Base-by-base conservation (phyloP, 2,329 filamentous ascomycete species). In the Thelonectria olida region DNA sequence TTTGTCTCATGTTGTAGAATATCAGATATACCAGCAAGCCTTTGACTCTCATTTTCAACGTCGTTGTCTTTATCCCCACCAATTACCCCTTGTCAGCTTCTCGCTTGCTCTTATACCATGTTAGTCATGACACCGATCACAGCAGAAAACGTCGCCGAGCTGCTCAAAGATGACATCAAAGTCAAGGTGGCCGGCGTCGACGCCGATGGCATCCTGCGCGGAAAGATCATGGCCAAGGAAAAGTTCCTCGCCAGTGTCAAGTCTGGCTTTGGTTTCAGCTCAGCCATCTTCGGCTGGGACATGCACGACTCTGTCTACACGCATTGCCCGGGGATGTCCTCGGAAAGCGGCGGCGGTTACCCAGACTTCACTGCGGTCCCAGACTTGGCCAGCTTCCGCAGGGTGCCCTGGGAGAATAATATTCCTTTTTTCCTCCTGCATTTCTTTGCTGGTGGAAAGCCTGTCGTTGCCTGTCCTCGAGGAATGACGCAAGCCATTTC, bases 281-380 rank as follows among this genome's bases (percentile, higher is more conserved):
- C 90, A 13, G 91, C 93, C 58, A 86, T 94, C 68, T 95, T 94
- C 73, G 91, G 92, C 71, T 95, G 92, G 92, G 92, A 95, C 73
- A 94, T 94, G 90, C 92, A 95, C 73, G 92, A 96, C 71, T 83
- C 87, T 76, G 92, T 90, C 28, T 95, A 94, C 76, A 90, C 90
- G 75, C 85, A 85, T 66, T 91, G 94, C 75, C 83, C 93, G 57
- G 85, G 85, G 72, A 89, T 94, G 72, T 92, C 90, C 75, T 93
- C 93, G 77, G 89, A 89, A 69, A 88, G 91, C 70, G 93, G 93
- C 72, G 93, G 93, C 72, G 92, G 92, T 44, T 94, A 94, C 75
- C 84, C 87, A 66, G 92, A 95, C 74, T 78, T 95, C 44, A 84
- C 93, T 54, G 92, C 92, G 9, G 81, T 91, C 25, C 87, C 91